These are phyloP conservation scores for Nicotiana tabacum DNA, from an alignment of 257 asterid species.

Conservation along the genomic window DNA sequence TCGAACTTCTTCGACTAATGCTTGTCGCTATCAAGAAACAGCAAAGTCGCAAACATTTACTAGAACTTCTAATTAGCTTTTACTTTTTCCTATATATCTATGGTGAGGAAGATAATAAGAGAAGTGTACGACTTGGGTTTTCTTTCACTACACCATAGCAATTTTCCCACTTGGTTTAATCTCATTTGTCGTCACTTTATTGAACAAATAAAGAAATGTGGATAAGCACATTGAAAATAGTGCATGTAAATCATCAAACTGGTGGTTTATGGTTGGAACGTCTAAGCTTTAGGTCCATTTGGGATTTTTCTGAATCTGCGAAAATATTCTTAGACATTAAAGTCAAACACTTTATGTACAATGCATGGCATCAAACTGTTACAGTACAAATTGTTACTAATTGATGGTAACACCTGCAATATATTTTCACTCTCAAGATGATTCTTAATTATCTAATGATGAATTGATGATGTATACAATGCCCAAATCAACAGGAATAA, in stretches of 20 bases:
- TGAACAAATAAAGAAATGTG: not conserved
- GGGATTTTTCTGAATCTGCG: not conserved
- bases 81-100: too few relatives aligned
- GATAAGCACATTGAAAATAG: slow-evolving; percentile 2
- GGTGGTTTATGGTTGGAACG: slow-evolving; percentile 1
- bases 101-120: not conserved
- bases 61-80: not conserved
- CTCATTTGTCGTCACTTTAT: not conserved
- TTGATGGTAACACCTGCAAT: slow-evolving; percentile 12
- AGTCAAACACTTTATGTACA: not conserved
- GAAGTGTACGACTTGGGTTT: slow-evolving; percentile 4
- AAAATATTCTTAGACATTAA: not conserved
- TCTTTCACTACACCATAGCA: not conserved
- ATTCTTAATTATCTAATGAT: slow-evolving; percentile 14
- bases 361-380: slow-evolving; percentile 16
- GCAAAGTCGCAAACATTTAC: not conserved
- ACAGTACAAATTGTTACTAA: slow-evolving; percentile 13
- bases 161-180: not conserved
- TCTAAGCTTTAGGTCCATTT: not conserved
- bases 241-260: not conserved
- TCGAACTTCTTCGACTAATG: not conserved
- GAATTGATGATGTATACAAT: not conserved
- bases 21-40: not conserved
- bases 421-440: not conserved
- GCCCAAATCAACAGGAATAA: not conserved